A percentile compares a stretch with the other conserved stretches of the same genome.
These are phyloP conservation scores for Arthrobotrys musiformis DNA, from an alignment of 2,329 filamentous ascomycete species.

Conservation along the genomic window DNA sequence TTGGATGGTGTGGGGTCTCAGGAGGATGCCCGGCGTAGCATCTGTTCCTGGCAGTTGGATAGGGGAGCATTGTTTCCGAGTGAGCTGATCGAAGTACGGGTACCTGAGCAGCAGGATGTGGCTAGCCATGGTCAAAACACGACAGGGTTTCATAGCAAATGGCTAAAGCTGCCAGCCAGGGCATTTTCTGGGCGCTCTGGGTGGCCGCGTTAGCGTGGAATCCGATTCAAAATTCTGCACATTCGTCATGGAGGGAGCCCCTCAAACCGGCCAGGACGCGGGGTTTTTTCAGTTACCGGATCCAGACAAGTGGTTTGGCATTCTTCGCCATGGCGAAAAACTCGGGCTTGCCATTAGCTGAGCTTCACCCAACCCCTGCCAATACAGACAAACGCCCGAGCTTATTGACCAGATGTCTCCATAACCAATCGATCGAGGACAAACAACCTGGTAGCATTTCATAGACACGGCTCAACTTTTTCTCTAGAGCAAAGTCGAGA, in stretches of 20 bases:
- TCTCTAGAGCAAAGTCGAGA: not conserved
- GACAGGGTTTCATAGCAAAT: constrained; percentile 52
- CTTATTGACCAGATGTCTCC: constrained; percentile 26
- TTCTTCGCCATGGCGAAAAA: constrained; percentile 35
- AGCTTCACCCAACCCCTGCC: constrained; percentile 28
- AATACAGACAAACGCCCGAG: constrained; percentile 37
- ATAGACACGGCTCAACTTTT: constrained; percentile 39
- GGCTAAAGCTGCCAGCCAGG: constrained; percentile 51
- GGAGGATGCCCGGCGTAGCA: constrained; percentile 40
- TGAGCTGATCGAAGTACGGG: constrained; percentile 49
- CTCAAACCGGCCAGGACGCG: constrained; percentile 46
- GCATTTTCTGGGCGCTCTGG: constrained; percentile 4
- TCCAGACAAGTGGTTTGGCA: constrained; percentile 50
- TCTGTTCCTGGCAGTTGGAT: constrained; percentile 53
- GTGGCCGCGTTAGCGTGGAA: constrained; percentile 33
- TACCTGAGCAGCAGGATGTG: constrained; percentile 49
- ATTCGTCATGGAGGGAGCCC: constrained; percentile 52
- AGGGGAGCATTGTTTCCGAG: constrained; percentile 46
- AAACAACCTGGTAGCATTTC: not conserved
- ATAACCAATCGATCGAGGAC: constrained; percentile 46
- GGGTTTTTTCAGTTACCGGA: constrained; percentile 44
- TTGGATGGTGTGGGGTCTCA: constrained; percentile 48
- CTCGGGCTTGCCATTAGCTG: constrained; percentile 55
- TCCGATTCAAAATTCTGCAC: constrained; percentile 51
- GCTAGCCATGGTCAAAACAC: constrained; percentile 37